Conservation (phyloP, 2,329 filamentous ascomycete species). For the Xylaria sp. region DNA sequence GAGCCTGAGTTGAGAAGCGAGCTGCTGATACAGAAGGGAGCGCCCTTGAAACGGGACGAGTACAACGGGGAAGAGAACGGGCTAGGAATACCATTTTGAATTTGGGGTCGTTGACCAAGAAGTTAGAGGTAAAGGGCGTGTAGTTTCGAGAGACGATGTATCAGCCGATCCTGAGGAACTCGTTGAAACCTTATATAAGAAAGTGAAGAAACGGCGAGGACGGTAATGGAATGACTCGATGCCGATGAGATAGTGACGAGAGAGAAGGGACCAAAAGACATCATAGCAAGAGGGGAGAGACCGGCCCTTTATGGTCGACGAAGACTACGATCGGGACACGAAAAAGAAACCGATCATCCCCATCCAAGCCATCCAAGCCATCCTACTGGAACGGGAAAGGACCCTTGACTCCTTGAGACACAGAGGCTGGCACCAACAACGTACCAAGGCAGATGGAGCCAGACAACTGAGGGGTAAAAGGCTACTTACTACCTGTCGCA, state of each 20-base stretch:
- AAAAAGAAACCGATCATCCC: constrained; percentile 12
- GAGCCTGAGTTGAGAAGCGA: constrained; percentile 44
- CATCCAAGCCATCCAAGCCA: not conserved
- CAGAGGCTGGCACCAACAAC: constrained; percentile 20
- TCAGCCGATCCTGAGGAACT: constrained; percentile 1
- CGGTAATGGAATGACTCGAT: not conserved
- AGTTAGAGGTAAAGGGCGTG: constrained; percentile 12
- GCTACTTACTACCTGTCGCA: constrained; percentile 20
- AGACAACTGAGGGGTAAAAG: constrained; percentile 38
- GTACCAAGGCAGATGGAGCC: constrained; percentile 31
- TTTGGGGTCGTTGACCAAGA: constrained; percentile 26
- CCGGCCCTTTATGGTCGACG: constrained; percentile 41
- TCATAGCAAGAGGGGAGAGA: constrained; percentile 34
- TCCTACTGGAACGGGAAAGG: constrained; percentile 31
- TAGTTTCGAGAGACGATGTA: constrained; percentile 18
- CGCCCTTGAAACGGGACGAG: constrained; percentile 45
- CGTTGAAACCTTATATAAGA: constrained; percentile 13
- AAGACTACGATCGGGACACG: constrained; percentile 24
- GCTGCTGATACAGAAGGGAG: constrained; percentile 44
- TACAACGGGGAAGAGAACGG: constrained; percentile 62
- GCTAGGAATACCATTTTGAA: constrained; percentile 66
- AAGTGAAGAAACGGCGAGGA: not conserved
- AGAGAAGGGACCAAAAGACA: constrained; percentile 6
- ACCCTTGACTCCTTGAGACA: constrained; percentile 25
- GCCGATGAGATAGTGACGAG: constrained; percentile 29